phyloP scores from a whole-genome alignment of 257 asterid species.

The Rubia yunnanensis region DNA sequence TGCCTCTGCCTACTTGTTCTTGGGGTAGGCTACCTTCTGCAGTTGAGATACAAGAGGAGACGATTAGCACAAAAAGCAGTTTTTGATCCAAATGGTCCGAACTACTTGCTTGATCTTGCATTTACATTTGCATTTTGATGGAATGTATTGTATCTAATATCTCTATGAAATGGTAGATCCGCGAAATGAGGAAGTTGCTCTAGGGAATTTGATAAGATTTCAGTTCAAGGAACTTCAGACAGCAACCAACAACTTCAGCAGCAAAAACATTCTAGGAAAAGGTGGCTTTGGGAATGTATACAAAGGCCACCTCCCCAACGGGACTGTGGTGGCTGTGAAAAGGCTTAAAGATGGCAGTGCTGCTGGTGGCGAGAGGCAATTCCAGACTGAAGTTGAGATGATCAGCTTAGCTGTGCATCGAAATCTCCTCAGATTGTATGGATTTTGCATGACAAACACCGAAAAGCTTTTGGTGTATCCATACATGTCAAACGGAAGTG shows the following conservation, averaged over 20 bases:
- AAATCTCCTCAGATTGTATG: constrained; percentile 73
- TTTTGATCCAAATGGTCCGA: constrained; percentile 57
- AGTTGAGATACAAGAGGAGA: constrained; percentile 47
- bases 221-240: constrained; percentile 72
- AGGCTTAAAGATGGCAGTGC: constrained; percentile 82
- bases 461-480: constrained; percentile 92
- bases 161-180: constrained; percentile 35
- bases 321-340: constrained; percentile 87
- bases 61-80: constrained; percentile 31
- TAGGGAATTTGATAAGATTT: constrained; percentile 80
- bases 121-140: not conserved
- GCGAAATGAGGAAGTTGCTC: constrained; percentile 63
- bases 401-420: constrained; percentile 95
- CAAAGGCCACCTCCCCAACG: constrained; percentile 68
- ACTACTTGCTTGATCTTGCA: not conserved
- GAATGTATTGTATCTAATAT: constrained; percentile 2
- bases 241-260: constrained; percentile 82
- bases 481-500: constrained; percentile 92
- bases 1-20: constrained; percentile 44
- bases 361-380: constrained; percentile 74
- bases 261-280: constrained; percentile 75
- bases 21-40: constrained; percentile 50
- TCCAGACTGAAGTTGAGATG: constrained; percentile 94
- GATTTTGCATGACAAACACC: constrained; percentile 77
- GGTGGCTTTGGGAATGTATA: constrained; percentile 95